Evolutionary conservation across 2,329 filamentous ascomycete genomes (phyloP).

Genomic region (Allantophomopsis lycopodina): DNA sequence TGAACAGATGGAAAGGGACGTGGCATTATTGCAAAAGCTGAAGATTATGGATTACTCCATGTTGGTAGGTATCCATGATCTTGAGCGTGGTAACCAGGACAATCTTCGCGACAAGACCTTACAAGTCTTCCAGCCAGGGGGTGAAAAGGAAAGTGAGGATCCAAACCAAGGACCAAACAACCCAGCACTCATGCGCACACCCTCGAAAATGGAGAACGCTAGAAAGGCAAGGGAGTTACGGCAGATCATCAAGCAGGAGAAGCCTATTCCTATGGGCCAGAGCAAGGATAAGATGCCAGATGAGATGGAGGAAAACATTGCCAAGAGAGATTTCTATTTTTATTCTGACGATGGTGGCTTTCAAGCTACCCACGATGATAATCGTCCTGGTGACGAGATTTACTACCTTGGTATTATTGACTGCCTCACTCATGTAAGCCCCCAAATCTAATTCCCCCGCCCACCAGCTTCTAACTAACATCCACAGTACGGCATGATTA

Average conservation of each 20-base stretch:
- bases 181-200: constrained; percentile 66
- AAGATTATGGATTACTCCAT: constrained; percentile 99
- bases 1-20: constrained; percentile 78
- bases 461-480: constrained; percentile 6
- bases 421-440: constrained; percentile 85
- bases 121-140: constrained; percentile 85
- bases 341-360: constrained; percentile 92
- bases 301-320: constrained; percentile 64
- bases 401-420: constrained; percentile 99
- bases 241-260: constrained; percentile 84
- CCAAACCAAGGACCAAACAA: constrained; percentile 19
- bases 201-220: constrained; percentile 83
- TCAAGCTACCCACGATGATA: constrained; percentile 82
- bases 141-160: constrained; percentile 43
- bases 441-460: background rate
- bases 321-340: constrained; percentile 63
- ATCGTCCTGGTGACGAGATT: constrained; percentile 73
- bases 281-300: constrained; percentile 79
- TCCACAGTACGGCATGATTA: constrained; percentile 74
- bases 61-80: constrained; percentile 84
- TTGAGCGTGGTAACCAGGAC: constrained; percentile 84
- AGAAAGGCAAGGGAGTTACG: constrained; percentile 83
- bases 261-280: constrained; percentile 84
- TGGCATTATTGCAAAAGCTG: constrained; percentile 70
- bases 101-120: constrained; percentile 82